phyloP scores from a whole-genome alignment of 176 grass and related monocot species.

The Eremochloa ophiuroides region DNA sequence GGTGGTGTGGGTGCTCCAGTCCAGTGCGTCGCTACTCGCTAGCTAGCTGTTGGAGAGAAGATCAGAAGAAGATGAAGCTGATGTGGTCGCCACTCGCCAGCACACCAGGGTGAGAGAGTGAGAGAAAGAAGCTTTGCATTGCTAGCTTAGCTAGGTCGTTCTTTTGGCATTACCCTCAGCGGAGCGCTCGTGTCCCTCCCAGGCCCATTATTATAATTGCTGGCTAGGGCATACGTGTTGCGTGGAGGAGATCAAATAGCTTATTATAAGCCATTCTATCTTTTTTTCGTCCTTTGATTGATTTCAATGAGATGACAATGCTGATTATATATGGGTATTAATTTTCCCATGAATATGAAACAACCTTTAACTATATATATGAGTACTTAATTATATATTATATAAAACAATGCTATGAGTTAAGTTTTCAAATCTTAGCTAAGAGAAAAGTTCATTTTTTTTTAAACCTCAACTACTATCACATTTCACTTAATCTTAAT shows the following conservation, averaged over 20 bases:
- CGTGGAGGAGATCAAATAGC: neutral
- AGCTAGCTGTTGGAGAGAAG: slow-evolving; percentile 20
- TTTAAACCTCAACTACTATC: no score
- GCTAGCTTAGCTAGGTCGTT: neutral
- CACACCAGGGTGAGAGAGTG: neutral
- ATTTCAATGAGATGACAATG: no score
- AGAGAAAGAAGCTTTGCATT: neutral
- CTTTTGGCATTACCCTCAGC: slow-evolving; percentile 20
- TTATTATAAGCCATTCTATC: no score
- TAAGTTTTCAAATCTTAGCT: no score
- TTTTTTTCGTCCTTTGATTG: no score
- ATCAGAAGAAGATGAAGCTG: slow-evolving; percentile 1
- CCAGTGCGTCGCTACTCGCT: neutral
- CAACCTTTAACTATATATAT: no score
- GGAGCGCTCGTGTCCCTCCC: neutral
- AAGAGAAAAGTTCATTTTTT: no score
- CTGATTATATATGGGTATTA: no score
- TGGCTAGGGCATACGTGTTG: slow-evolving; percentile 28
- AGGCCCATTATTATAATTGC: neutral
- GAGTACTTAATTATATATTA: no score
- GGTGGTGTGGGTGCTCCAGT: slow-evolving; percentile 25
- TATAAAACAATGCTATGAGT: no score
- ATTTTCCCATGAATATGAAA: no score
- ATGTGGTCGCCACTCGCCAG: neutral
- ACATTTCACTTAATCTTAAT: no score